Conservation (phyloP, 352 stramenopile genomes). For the Aphanomyces invadans region DNA sequence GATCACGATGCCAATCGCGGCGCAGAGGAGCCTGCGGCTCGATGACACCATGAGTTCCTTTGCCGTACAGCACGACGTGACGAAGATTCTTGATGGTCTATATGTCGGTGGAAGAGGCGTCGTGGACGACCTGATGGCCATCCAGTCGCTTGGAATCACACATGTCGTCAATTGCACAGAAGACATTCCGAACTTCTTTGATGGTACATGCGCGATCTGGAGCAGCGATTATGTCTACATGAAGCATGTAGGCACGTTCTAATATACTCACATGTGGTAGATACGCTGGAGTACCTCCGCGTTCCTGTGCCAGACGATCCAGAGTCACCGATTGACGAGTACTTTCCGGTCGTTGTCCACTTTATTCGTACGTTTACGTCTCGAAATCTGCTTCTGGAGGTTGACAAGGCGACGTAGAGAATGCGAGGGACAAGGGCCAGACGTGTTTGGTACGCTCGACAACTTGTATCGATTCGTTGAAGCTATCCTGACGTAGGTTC, state of each 20-base stretch:
- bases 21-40: not conserved
- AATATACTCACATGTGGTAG: slow-evolving; percentile 32
- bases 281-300: slow-evolving; percentile 46
- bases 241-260: not conserved
- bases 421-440: not conserved
- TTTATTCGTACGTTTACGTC: slow-evolving; percentile 37
- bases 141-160: slow-evolving; percentile 38
- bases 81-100: slow-evolving; percentile 35
- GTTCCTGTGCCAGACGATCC: slow-evolving; percentile 43
- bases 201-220: slow-evolving; percentile 28
- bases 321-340: slow-evolving; percentile 33
- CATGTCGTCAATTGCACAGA: slow-evolving; percentile 47
- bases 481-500: slow-evolving; percentile 29
- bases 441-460: slow-evolving; percentile 27
- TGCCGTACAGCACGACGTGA: slow-evolving; percentile 14
- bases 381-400: not conserved
- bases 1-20: not conserved
- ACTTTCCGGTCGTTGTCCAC: slow-evolving; percentile 38
- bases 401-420: slow-evolving; percentile 26
- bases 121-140: slow-evolving; percentile 39
- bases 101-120: slow-evolving; percentile 66
- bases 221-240: not conserved
- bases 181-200: slow-evolving; percentile 38
- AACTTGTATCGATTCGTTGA: not conserved
- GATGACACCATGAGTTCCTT: not conserved